Base-by-base conservation (phyloP, 352 stramenopile genomes). In the Globisporangium nunn region DNA sequence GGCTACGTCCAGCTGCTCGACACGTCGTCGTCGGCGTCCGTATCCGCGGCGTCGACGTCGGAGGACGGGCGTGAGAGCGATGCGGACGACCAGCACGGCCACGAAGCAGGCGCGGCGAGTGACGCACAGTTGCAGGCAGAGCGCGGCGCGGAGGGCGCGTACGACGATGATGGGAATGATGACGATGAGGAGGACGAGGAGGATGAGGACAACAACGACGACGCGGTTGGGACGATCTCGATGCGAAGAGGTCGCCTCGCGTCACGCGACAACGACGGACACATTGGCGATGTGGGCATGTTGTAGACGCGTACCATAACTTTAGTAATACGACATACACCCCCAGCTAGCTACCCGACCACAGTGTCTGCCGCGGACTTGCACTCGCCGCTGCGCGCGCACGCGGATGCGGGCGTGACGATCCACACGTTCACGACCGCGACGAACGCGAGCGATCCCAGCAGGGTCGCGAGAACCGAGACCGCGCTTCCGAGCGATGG, bases 1-100 rank as follows among this genome's bases (percentile, higher is more conserved):
- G 59, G 59, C 1, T 71, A 75, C 35, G 68, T 87, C 41, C 71
- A 87, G 56, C 61, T 87, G 47, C 66, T 80, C 39, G 71, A 80
- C 56, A 63, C 68, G 47, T 68, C 63, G 47, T 68, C 63, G 33
- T 77, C 73, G 6, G 23, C 58, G 8, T 37, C 50, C 43, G 43
- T 48, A 15, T 63, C 58, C 2, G 37, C 43, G 17, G 31, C 56
- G 10, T 40, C 53, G n/a, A 6, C 18, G 10, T 59, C 54, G 6
- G 54, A 50, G 23, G 56, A 56, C 39, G 56, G 50, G 11, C 40
- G 48, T n/a, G 56, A 61, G 29, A 61, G 56, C 39, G 56, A 61
- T 29, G 43, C 43, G 4, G 37, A 50, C 55, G 47, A 55, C 3
- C 54, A 43, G 7, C 52, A 50, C 29, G 28, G 29, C 10, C 48